phyloP scores from a whole-genome alignment of 192 early-diverging fungal genomes.

The Spizellomyces sp. region DNA sequence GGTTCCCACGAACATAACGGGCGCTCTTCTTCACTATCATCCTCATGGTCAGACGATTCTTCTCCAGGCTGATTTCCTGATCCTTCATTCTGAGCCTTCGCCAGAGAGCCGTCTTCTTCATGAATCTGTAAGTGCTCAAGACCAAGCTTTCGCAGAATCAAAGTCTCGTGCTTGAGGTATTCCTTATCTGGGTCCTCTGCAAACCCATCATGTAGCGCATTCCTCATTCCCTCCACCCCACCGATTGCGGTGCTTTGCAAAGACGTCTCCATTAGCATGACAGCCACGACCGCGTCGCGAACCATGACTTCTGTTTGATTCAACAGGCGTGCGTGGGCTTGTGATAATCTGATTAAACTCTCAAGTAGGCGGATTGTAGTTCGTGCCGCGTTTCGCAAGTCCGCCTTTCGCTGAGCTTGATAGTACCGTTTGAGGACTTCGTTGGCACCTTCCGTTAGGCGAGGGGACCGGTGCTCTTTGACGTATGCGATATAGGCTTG shows the following conservation, averaged over 20 bases:
- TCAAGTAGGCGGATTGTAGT: slow-evolving; percentile 65
- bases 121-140: slow-evolving; percentile 39
- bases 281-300: slow-evolving; percentile 63
- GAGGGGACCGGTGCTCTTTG: slow-evolving; percentile 58
- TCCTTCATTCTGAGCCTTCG: slow-evolving; percentile 5
- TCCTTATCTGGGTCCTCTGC: slow-evolving; percentile 58
- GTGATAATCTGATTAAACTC: slow-evolving; percentile 51
- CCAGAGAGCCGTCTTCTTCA: not conserved
- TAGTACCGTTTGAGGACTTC: slow-evolving; percentile 71
- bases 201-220: slow-evolving; percentile 60
- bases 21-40: slow-evolving; percentile 10
- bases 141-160: slow-evolving; percentile 49
- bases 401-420: slow-evolving; percentile 67
- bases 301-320: slow-evolving; percentile 44
- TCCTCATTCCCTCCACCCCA: slow-evolving; percentile 43
- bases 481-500: slow-evolving; percentile 70
- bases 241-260: slow-evolving; percentile 55
- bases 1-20: slow-evolving; percentile 29
- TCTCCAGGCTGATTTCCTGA: slow-evolving; percentile 14
- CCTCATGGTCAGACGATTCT: slow-evolving; percentile 6
- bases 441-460: slow-evolving; percentile 60
- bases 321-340: slow-evolving; percentile 40
- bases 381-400: slow-evolving; percentile 65
- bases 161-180: slow-evolving; percentile 40
- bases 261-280: slow-evolving; percentile 59